These are phyloP conservation scores for Oryza rufipogon DNA, from an alignment of 176 grass and related monocot species.

Conservation along the genomic window DNA sequence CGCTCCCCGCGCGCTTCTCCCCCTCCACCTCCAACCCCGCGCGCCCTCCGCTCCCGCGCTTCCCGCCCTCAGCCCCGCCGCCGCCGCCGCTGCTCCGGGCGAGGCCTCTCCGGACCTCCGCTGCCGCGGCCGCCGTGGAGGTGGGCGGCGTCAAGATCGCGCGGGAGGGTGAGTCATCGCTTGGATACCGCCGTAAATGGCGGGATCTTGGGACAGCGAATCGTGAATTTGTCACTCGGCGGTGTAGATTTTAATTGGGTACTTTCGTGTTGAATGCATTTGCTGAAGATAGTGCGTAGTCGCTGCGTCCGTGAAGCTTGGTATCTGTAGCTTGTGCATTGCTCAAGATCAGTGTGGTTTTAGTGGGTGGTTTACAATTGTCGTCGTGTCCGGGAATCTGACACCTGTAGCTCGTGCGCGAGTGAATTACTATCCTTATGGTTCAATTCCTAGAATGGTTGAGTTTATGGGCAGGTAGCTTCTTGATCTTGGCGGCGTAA, in stretches of 20 bases:
- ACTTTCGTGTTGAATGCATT: background rate
- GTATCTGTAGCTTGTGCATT: too few species aligned
- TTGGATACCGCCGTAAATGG: background rate
- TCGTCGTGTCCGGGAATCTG: background rate
- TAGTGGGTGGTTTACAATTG: too few species aligned
- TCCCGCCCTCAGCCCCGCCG: too few species aligned
- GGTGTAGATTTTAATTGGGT: too few species aligned
- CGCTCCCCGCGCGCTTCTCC: background rate
- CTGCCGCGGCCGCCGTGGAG: conserved; percentile 52
- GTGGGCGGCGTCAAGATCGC: conserved; percentile 85
- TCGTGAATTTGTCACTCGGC: too few species aligned
- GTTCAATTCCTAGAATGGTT: background rate
- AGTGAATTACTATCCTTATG: background rate
- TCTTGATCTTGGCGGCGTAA: background rate
- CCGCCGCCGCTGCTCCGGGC: background rate
- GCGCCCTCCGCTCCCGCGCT: too few species aligned
- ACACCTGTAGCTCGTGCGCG: conserved; percentile 1
- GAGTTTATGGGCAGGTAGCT: background rate
- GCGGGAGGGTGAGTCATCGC: conserved; percentile 58
- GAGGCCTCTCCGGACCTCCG: conserved; percentile 33
- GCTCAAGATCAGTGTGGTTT: too few species aligned
- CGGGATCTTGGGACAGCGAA: conserved; percentile 43
- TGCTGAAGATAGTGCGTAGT: background rate
- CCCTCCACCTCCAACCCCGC: background rate
- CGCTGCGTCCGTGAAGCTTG: too few species aligned